Base-by-base conservation (phyloP, 192 early-diverging fungal species). In the Coemansia sp. region DNA sequence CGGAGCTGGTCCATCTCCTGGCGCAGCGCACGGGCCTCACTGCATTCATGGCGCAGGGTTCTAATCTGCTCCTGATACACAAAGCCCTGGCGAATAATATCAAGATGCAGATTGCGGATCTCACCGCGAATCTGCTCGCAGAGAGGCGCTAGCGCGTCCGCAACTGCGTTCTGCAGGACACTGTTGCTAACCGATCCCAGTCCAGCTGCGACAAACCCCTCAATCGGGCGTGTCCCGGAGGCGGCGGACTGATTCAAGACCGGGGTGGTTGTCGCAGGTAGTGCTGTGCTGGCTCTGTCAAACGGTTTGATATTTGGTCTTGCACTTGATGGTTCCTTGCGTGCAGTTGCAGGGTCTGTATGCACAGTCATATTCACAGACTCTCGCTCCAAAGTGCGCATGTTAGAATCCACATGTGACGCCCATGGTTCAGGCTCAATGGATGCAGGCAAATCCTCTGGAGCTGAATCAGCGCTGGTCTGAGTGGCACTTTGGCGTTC, bases 61-160 rank as follows among this genome's bases (percentile, higher is more conserved):
- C 35, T 52, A 23, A 80, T 55, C 62, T 75, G 77, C 43, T 80
- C 72, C 53, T 80, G 72, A 45, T 74, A 68, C 12, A 80, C 65
- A 62, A 75, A 74, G 35, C 68, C 59, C 14, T 75, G 72, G 29
- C 77, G 68, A 25, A 80, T 71, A 58, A 80, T 71, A 23, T 80
- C 77, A 9, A 80, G 69, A 43, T 80, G 77, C 52, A 80, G 53
- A 54, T 80, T 80, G 50, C 71, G 72, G 38, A 80, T 75, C 43
- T 80, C 72, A 62, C 66, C 69, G 39, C 77, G 65, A 16, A 80
- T 37, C 37, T 80, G 72, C 35, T 80, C 72, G 26, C 77, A 62
- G 14, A 80, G 55, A 2, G 77, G 77, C 10, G 61, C 55, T n/a
- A 80, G 68, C 2, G 77, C 68, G 57, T 75, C 77, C 3, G 69